phyloP scores from a whole-genome alignment of 208 protist species.

The Crithidia bombi region DNA sequence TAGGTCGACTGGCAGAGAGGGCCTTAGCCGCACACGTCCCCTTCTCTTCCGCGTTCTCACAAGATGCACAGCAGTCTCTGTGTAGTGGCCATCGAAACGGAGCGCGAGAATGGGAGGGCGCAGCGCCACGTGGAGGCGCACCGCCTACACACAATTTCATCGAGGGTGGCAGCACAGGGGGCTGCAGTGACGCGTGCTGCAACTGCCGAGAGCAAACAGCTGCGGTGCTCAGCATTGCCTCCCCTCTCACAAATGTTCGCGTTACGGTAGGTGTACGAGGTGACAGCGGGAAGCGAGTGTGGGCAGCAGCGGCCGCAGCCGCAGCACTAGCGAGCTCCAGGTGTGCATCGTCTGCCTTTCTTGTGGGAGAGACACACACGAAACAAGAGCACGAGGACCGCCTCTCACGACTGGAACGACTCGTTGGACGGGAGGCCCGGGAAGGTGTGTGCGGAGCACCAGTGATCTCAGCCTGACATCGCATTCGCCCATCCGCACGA shows the following conservation, averaged over 20 bases:
- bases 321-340: not conserved
- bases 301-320: not conserved
- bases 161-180: not conserved
- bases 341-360: not conserved
- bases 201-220: not conserved
- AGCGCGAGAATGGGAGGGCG: not conserved
- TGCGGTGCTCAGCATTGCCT: not conserved
- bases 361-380: constrained; percentile 11
- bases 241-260: not conserved
- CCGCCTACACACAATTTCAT: too few relatives aligned
- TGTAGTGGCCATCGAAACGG: not conserved
- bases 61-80: too few relatives aligned
- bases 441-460: not conserved
- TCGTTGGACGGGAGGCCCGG: not conserved
- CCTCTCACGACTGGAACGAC: not conserved
- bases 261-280: not conserved
- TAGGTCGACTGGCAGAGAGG: too few relatives aligned
- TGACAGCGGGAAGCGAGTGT: not conserved
- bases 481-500: not conserved
- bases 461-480: not conserved
- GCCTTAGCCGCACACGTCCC: too few relatives aligned
- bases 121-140: too few relatives aligned
- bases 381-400: constrained; percentile 26
- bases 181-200: not conserved
- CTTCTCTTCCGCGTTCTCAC: too few relatives aligned